Base-by-base conservation (phyloP, 148 eudicot genomes). In the Camellia lanceoleosa region DNA sequence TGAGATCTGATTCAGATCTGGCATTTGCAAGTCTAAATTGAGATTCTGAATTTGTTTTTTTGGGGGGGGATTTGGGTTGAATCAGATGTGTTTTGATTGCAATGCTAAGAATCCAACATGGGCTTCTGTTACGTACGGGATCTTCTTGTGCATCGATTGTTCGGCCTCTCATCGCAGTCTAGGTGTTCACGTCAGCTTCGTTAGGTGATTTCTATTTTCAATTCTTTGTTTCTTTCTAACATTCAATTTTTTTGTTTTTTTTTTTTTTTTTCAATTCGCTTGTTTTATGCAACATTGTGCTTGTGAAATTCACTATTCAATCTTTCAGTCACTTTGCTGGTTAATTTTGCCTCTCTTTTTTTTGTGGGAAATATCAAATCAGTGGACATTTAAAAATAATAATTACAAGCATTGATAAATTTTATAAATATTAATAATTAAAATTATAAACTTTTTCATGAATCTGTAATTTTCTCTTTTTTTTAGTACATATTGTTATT, bases 61-160 rank as follows among this genome's bases (percentile, higher is more conserved):
- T 64, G 30, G 62, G 11, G 68, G 81, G 38, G 38, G 38, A 30
- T 30, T 30, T 30, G 38, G 38, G 38, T 30, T 30, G 38, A 30
- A 30, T 30, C 79, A 92, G 96, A 89, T 87, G 84, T 90, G 97
- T 82, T 92, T 92, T 68, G 97, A 92, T 89, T 92, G 97, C 79
- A 92, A 90, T 83, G 92, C 92, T 41, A 88, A 83, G 90, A 92
- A 92, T 79, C 91, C 97, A 77, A 92, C 92, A 52, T 92, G 97
- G 97, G 94, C 94, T 61, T 92, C 97, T 43, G 91, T 89, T 71
- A 83, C 97, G 3, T 92, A 85, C 61, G 91, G 89, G 84, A 87
- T 90, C 75, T 92, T 92, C 75, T 85, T 92, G 69, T 92, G 96
- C 71, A 89, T 92, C 55, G 96, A 92, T 78, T 92, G 96, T 61